phyloP scores from a whole-genome alignment of 768 basidiomycete species.

The Boletellus ananiceps region DNA sequence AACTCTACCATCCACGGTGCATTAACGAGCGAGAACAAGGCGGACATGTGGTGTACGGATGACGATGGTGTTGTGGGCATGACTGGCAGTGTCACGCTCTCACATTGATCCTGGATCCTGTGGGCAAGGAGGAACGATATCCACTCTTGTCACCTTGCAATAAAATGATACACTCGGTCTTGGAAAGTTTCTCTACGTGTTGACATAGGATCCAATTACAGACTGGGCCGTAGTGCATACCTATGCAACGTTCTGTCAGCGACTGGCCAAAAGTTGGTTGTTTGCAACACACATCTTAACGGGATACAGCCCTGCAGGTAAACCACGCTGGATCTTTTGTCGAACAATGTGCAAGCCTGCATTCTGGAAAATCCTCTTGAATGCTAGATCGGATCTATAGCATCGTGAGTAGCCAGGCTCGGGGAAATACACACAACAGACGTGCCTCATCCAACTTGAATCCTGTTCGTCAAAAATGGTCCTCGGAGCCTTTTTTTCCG shows the following conservation, averaged over 20 bases:
- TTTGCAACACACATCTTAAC: conserved; percentile 72
- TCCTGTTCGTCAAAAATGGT: conserved; percentile 79
- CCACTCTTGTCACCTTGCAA: neutral
- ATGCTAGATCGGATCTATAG: conserved; percentile 74
- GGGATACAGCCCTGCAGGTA: conserved; percentile 74
- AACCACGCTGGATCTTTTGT: conserved; percentile 77
- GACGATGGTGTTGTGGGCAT: conserved; percentile 61
- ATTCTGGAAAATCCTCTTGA: conserved; percentile 68
- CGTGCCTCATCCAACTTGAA: conserved; percentile 83
- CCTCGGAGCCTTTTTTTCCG: conserved; percentile 51
- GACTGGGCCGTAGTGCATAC: conserved; percentile 21
- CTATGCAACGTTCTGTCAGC: conserved; percentile 15
- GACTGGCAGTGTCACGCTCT: conserved; percentile 48
- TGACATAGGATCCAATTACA: conserved; percentile 1
- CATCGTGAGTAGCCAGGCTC: conserved; percentile 4
- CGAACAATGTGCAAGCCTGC: conserved; percentile 70
- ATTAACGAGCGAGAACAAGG: conserved; percentile 35
- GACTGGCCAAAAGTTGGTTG: neutral
- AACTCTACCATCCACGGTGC: conserved; percentile 45
- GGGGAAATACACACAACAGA: neutral
- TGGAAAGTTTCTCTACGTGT: neutral
- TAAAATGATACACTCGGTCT: neutral
- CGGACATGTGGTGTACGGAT: conserved; percentile 55
- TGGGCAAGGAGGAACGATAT: neutral
- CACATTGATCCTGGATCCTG: conserved; percentile 2